Evolutionary conservation across 192 early-diverging fungal genomes (phyloP).

Genomic region (Coemansia sp.): DNA sequence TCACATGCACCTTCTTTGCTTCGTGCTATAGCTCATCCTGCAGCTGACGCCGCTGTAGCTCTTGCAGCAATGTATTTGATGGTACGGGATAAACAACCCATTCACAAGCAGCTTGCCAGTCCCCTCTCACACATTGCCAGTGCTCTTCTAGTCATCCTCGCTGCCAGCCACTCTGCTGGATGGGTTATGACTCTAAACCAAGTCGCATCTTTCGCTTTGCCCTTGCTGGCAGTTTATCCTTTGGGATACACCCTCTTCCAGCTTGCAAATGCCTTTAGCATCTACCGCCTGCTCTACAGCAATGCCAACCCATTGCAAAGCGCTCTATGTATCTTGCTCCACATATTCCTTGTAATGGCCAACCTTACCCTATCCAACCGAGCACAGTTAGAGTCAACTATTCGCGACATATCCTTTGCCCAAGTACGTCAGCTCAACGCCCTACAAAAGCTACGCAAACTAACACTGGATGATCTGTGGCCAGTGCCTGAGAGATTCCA

Average conservation of each 20-base stretch:
- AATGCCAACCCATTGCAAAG: neutral
- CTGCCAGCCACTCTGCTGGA: slow-evolving; percentile 6
- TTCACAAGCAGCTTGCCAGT: neutral
- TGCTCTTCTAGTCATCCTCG: slow-evolving; percentile 8
- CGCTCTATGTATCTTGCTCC: neutral
- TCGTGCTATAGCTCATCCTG: neutral
- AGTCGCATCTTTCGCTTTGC: slow-evolving; percentile 6
- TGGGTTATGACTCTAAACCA: slow-evolving; percentile 4
- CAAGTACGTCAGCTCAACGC: slow-evolving; percentile 22
- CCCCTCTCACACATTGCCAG: slow-evolving; percentile 2
- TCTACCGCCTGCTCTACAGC: slow-evolving; percentile 15
- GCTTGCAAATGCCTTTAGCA: slow-evolving; percentile 10
- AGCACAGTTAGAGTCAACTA: neutral
- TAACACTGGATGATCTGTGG: slow-evolving; percentile 27
- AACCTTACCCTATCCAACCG: slow-evolving; percentile 13
- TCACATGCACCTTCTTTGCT: neutral
- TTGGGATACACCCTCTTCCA: slow-evolving; percentile 12
- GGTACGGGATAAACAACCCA: neutral
- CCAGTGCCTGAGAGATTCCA: slow-evolving; percentile 26
- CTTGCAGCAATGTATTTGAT: neutral
- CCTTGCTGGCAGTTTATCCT: neutral
- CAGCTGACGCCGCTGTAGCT: neutral
- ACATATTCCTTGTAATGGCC: slow-evolving; percentile 15
- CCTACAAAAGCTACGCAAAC: slow-evolving; percentile 15
- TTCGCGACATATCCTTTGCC: neutral